Evolutionary conservation across 2,329 filamentous ascomycete species (phyloP).

Genomic region (Chaetoscypha palmicola): DNA sequence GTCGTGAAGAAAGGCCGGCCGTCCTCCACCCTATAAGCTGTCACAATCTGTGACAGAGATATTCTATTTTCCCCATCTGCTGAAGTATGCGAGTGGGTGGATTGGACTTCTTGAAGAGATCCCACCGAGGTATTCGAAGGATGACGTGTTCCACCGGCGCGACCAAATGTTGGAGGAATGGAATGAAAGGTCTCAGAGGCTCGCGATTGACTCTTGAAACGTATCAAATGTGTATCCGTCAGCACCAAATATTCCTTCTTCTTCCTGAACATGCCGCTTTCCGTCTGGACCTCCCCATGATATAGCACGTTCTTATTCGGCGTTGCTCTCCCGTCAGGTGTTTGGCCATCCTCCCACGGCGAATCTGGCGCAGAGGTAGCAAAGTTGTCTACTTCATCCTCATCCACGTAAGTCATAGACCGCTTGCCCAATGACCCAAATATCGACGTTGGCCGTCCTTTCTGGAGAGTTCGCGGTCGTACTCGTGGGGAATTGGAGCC

Average conservation of each 20-base stretch:
- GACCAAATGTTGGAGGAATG: slow-evolving; percentile 37
- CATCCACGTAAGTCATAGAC: slow-evolving; percentile 25
- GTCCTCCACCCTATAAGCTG: slow-evolving; percentile 60
- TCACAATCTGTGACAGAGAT: slow-evolving; percentile 58
- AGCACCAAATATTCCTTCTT: slow-evolving; percentile 67
- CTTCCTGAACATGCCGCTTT: slow-evolving; percentile 63
- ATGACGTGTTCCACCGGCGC: slow-evolving; percentile 44
- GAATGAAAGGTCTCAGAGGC: slow-evolving; percentile 56
- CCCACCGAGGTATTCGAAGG: slow-evolving; percentile 50
- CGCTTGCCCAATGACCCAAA: slow-evolving; percentile 31
- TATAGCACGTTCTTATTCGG: slow-evolving; percentile 45
- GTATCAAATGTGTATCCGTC: slow-evolving; percentile 60
- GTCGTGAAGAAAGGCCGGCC: slow-evolving; percentile 59
- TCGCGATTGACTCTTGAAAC: slow-evolving; percentile 61
- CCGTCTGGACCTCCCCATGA: slow-evolving; percentile 64
- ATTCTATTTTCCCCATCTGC: slow-evolving; percentile 48
- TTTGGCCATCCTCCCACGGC: slow-evolving; percentile 17
- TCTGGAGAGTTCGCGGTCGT: slow-evolving; percentile 27
- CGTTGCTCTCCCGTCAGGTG: slow-evolving; percentile 10
- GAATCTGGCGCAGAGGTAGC: slow-evolving; percentile 21
- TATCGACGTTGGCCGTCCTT: slow-evolving; percentile 27
- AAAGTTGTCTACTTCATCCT: slow-evolving; percentile 21
- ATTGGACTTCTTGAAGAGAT: slow-evolving; percentile 55
- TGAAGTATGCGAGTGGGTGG: slow-evolving; percentile 40
- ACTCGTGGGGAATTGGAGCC: slow-evolving; percentile 21